Evolutionary conservation across 495 filamentous ascomycete genomes (phyloP), one percentile per base, ranked within the genome.

Genomic region (Echria macrotheca): DNA sequence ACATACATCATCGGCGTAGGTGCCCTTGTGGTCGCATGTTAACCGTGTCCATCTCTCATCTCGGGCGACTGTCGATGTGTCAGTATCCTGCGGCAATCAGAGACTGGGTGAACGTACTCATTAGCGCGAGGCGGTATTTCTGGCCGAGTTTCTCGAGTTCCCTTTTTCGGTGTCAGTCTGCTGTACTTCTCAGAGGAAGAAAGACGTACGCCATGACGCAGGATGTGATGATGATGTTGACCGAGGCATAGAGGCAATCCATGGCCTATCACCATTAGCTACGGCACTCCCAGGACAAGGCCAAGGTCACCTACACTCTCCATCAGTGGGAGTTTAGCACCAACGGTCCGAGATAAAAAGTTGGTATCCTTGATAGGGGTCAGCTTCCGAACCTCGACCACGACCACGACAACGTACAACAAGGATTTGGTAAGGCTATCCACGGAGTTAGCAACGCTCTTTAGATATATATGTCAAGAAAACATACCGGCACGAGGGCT

Each of bases 281-380:
- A 12, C 11, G 5, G 24, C 7, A 1, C 12, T 12, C 0, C 4
- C 1, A 25, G 8, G 12, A 8, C 1, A 29, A 18, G 14, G n/a
- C 7, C 5, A 35, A 24, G 26, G 8, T n/a, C 14, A 47, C 52
- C n/a, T 45, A 64, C 69, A 48, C 83, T 79, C 48, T 91, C 81
- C 6, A 95, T 77, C 3, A 98, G 70, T 19, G 91, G 87, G 12
- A 95, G 79, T 69, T 98, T 98, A 54, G 83, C 78, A 54, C 90
- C 86, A 22, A 97, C 89, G 4, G 89, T 90, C 64, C 94, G 89
- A 31, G 82, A 86, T 43, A 97, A 79, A 63, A 98, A 98, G 65
- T 96, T 96, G 69, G 91, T 95, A 69, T 95, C 89, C n/a, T 32
- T 54, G 18, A n/a, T n/a, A n/a, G 25, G 10, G 3, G 6, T 17